These are phyloP conservation scores for Aquilaria agallochum DNA, from an alignment of 441 rosid species.

Conservation along the genomic window DNA sequence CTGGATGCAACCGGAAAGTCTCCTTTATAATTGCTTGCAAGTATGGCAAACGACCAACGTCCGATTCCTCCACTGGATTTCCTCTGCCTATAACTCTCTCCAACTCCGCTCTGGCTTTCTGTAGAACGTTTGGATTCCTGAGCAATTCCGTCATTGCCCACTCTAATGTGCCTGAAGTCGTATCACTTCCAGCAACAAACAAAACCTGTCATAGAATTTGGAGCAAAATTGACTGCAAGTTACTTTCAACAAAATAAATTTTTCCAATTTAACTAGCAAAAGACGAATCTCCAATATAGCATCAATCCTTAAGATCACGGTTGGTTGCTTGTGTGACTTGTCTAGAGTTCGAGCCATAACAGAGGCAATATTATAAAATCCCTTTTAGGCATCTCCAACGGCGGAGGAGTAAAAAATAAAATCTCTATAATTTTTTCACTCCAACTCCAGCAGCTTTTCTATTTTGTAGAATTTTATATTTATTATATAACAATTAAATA, in stretches of 20 bases:
- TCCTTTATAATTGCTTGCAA: slow-evolving; percentile 28
- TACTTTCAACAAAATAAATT: neutral
- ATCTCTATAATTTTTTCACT: too few relatives aligned
- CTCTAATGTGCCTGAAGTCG: slow-evolving; percentile 44
- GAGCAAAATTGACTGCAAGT: neutral
- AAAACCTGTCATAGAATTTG: slow-evolving; percentile 21
- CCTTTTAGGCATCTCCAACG: too few relatives aligned
- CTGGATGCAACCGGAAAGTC: slow-evolving; percentile 34
- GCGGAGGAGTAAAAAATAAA: too few relatives aligned
- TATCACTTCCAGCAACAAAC: slow-evolving; percentile 32
- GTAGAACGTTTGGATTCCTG: slow-evolving; percentile 22
- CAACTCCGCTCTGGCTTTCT: slow-evolving; percentile 23
- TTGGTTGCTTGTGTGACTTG: too few relatives aligned
- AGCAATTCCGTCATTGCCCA: slow-evolving; percentile 55
- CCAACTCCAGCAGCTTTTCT: too few relatives aligned
- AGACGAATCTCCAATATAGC: neutral
- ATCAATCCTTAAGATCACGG: too few relatives aligned
- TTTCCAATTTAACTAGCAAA: neutral
- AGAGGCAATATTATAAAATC: too few relatives aligned
- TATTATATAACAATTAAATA: too few relatives aligned
- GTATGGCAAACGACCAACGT: slow-evolving; percentile 10
- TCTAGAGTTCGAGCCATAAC: too few relatives aligned
- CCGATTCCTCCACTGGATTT: slow-evolving; percentile 14
- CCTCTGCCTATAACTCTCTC: slow-evolving; percentile 10
- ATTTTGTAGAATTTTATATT: too few relatives aligned